Base-by-base conservation (phyloP, 2,329 filamentous ascomycete species). In the Phoma sp. region DNA sequence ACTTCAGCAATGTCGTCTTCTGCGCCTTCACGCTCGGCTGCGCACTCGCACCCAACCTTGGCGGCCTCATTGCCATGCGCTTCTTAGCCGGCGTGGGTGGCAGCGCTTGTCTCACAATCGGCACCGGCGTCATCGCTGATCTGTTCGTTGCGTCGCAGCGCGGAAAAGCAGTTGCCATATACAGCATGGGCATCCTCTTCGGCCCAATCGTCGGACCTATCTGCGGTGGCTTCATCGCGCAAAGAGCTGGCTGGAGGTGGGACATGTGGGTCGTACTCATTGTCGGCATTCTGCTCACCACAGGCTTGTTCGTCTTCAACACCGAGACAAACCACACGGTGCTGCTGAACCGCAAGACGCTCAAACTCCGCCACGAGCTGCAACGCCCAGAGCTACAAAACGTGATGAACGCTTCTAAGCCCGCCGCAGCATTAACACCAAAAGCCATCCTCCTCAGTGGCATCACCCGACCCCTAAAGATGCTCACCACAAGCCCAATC, bases 281-380 rank as follows among this genome's bases (percentile, higher is more conserved):
- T 5, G 64, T 61, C 2, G 65, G 45, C 2, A 60, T 60, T 4
- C 27, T 70, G 8, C 32, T 74, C 12, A 70, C 68, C 2, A 31
- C 29, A 17, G 64, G 69, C 6, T 65, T 75, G 4, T 60, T 81
- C 45, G 49, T 80, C 36, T 69, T 78, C 56, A 69, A 78, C 61
- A 64, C 69, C 12, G 82, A 84, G 59, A 82, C 81, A 0, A 83
- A 83, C 62, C 76, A 76, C 3, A 73, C 77, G 0, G 65, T 78
- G 4, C 67, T 85, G 2, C 67, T 85, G 8, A 70, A 78, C 32
- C 89, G 89, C 67, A 75, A 75, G 88, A 77, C 90, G 0, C 84
- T 82, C 0, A 81, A 81, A 32, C 58, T 74, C 7, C 69, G 76
- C 9, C 80, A 78, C 53, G 77, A 82, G 9, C 64, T 75, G 29